phyloP scores from a whole-genome alignment of 352 stramenopile genomes.

The Globisporangium recalcitrans region DNA sequence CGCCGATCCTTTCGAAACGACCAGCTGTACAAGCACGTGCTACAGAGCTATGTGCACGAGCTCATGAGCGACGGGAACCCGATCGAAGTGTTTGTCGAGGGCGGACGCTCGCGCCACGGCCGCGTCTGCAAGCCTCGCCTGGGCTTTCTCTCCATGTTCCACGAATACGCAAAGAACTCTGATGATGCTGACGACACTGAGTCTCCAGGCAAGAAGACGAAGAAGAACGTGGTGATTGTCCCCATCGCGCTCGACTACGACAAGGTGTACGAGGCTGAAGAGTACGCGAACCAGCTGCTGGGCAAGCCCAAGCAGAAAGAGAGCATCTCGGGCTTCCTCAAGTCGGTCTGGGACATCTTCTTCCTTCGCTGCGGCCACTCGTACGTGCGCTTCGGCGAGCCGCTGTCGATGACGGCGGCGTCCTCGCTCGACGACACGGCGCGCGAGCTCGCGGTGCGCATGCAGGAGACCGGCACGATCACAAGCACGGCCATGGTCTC shows the following conservation, averaged over 20 bases:
- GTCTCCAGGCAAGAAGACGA: conserved; percentile 28
- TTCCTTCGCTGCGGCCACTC: conserved; percentile 73
- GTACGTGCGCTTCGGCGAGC: conserved; percentile 82
- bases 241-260: conserved; percentile 89
- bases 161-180: conserved; percentile 40
- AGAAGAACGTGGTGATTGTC: conserved; percentile 65
- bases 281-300: conserved; percentile 84
- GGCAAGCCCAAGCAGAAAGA: conserved; percentile 85
- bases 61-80: conserved; percentile 73
- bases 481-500: conserved; percentile 72
- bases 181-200: conserved; percentile 9
- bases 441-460: conserved; percentile 48
- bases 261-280: conserved; percentile 83
- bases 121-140: conserved; percentile 67
- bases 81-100: conserved; percentile 88
- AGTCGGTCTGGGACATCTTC: conserved; percentile 67
- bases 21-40: conserved; percentile 76
- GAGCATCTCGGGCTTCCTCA: conserved; percentile 62
- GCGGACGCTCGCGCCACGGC: conserved; percentile 76
- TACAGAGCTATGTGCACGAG: conserved; percentile 83
- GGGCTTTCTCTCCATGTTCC: conserved; percentile 73
- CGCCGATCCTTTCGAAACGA: conserved; percentile 73
- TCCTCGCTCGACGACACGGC: conserved; percentile 46
- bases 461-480: conserved; percentile 72
- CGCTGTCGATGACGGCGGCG: conserved; percentile 47